Base-by-base conservation (phyloP, 2,329 filamentous ascomycete genomes). In the Apiospora phragmitis region DNA sequence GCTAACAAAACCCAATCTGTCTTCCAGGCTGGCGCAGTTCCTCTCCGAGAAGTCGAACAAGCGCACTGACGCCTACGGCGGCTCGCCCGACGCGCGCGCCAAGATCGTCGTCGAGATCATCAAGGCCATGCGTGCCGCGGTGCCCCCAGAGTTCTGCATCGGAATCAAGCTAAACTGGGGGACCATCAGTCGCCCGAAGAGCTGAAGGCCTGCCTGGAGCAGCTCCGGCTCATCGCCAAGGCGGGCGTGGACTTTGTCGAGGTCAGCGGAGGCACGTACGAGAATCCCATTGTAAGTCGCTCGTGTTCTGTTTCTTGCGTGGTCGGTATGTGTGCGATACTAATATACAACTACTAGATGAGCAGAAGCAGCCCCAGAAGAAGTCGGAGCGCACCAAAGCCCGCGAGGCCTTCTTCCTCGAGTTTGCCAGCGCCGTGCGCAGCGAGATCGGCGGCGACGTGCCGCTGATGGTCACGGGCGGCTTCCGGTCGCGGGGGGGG, bases 401-500 rank as follows among this genome's bases (percentile, higher is more conserved):
- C 0, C 85, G 91, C 8, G 90, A 93, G 74, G 88, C 89, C 0
- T 92, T 91, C 82, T 93, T 93, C 80, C 82, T 92, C 1, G 87
- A 91, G 68, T 92, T 92, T 72, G 87, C 88, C 0, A 79, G 81
- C 11, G 80, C 82, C 11, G 84, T 88, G 55, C 84, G 87, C 47
- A 74, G 76, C 9, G 79, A 81, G 32, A 83, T 88, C 70, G 51
- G 51, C 29, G 9, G 29, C 29, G 72, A 79, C 2, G 77, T 87
- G 0, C 78, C 85, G 0, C 67, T 72, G 42, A 69, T 72, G 69
- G 84, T 92, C 2, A 91, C 89, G 0, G 90, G 90, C 7, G 90
- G 90, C 0, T 92, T 92, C 79, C 84, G 89, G 0, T 86, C 84
- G 0, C 55, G 71, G 8, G 43, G 43, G 55, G 26, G 71, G 71